phyloP scores from a whole-genome alignment of 2,329 filamentous ascomycete species.

The Cladosporium cucumerinum region DNA sequence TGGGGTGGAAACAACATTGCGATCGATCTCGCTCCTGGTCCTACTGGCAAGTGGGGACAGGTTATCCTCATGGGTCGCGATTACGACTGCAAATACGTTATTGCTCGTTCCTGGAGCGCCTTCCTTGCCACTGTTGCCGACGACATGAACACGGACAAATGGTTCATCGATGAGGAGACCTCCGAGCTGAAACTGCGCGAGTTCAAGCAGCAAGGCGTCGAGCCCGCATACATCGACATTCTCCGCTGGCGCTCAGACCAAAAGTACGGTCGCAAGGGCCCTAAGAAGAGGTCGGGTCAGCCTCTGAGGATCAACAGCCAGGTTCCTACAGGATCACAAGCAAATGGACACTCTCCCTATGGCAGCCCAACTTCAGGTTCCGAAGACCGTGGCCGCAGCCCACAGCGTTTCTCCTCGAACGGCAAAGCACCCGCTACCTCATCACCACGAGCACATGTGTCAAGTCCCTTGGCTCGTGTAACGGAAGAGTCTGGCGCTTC shows the following conservation, averaged over 20 bases:
- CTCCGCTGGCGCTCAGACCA: slow-evolving; percentile 93
- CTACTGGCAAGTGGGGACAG: slow-evolving; percentile 89
- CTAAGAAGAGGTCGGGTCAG: slow-evolving; percentile 45
- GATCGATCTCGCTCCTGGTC: slow-evolving; percentile 86
- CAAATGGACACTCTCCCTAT: slow-evolving; percentile 57
- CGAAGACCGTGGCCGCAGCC: slow-evolving; percentile 63
- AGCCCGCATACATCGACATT: slow-evolving; percentile 92
- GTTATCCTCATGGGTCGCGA: slow-evolving; percentile 95
- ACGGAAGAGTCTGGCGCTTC: slow-evolving; percentile 59
- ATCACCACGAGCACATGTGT: slow-evolving; percentile 63
- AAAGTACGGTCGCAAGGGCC: slow-evolving; percentile 69
- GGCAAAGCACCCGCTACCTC: slow-evolving; percentile 63
- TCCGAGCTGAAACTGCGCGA: slow-evolving; percentile 88
- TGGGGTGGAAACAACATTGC: slow-evolving; percentile 99
- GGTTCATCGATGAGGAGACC: slow-evolving; percentile 87
- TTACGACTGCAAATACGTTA: slow-evolving; percentile 97
- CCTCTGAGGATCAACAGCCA: slow-evolving; percentile 48
- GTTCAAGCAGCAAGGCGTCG: slow-evolving; percentile 84
- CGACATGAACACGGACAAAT: slow-evolving; percentile 84
- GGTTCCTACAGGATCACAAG: slow-evolving; percentile 44
- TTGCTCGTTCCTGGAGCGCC: slow-evolving; percentile 85
- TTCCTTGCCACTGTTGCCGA: slow-evolving; percentile 86
- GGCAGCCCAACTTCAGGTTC: slow-evolving; percentile 60
- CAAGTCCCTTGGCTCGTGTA: slow-evolving; percentile 70
- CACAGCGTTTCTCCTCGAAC: slow-evolving; percentile 59